A percentile compares a stretch with the other conserved stretches of the same genome.
Conservation (phyloP, 495 filamentous ascomycete species). For the Neurospora pannonica region DNA sequence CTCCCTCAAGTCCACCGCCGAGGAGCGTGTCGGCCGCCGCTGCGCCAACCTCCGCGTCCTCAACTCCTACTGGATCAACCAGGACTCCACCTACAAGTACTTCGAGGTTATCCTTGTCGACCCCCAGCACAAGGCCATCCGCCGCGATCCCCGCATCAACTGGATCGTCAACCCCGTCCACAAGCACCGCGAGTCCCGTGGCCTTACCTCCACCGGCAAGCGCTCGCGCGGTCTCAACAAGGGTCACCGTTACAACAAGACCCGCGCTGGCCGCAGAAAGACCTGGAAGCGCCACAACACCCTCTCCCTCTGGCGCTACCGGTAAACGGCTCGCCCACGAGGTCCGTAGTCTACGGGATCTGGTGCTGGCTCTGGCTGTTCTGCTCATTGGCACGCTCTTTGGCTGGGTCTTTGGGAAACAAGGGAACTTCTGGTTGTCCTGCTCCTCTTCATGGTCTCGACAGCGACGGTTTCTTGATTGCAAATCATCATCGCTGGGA, state of each 20-base stretch:
- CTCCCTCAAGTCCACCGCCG: slow-evolving; percentile 90
- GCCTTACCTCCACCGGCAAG: slow-evolving; percentile 97
- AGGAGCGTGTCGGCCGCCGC: slow-evolving; percentile 98
- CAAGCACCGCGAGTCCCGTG: slow-evolving; percentile 98
- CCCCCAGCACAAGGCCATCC: slow-evolving; percentile 99
- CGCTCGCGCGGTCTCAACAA: slow-evolving; percentile 97
- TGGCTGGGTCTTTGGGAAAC: background rate
- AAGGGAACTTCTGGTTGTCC: background rate
- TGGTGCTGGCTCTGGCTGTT: slow-evolving; percentile 16
- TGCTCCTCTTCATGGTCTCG: background rate
- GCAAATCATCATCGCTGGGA: background rate
- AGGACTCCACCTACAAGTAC: slow-evolving; percentile 99
- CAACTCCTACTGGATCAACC: slow-evolving; percentile 99
- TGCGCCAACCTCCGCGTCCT: slow-evolving; percentile 97
- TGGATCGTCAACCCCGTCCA: slow-evolving; percentile 99
- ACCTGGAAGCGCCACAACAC: slow-evolving; percentile 99
- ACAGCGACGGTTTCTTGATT: background rate
- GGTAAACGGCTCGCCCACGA: slow-evolving; percentile 31
- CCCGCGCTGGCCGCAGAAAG: slow-evolving; percentile 86
- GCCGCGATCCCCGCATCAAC: slow-evolving; percentile 97
- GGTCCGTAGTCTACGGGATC: slow-evolving; percentile 5
- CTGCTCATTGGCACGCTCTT: slow-evolving; percentile 6
- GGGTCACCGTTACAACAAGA: slow-evolving; percentile 98
- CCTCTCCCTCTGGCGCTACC: slow-evolving; percentile 84
- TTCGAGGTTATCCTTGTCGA: slow-evolving; percentile 99